These are phyloP conservation scores for Phytophthora melonis DNA, from an alignment of 352 stramenopile genomes.

Conservation along the genomic window DNA sequence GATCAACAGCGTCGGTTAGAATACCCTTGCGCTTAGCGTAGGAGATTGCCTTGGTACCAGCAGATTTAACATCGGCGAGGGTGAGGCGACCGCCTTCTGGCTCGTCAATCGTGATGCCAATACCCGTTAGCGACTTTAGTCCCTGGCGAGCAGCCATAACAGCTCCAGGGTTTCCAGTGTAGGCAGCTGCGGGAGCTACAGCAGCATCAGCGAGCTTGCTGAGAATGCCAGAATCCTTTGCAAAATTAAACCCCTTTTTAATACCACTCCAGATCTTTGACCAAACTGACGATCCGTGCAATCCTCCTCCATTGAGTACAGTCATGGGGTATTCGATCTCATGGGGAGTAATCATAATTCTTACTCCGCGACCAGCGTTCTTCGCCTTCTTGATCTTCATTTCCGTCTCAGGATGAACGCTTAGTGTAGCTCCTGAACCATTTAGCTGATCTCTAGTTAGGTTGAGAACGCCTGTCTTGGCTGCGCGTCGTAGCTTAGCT, in stretches of 20 bases:
- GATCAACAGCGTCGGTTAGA: constrained; percentile 1
- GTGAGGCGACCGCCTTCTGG: background rate
- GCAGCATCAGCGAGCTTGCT: background rate
- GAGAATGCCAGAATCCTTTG: background rate
- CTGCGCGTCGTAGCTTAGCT: background rate
- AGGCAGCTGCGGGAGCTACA: too few relatives aligned
- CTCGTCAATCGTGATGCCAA: constrained; percentile 3
- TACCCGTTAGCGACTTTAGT: too few relatives aligned
- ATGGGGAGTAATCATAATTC: background rate
- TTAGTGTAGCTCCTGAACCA: constrained; percentile 5
- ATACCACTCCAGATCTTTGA: background rate
- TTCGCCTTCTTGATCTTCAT: constrained; percentile 7
- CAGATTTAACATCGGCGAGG: background rate
- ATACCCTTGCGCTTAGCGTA: constrained; percentile 16
- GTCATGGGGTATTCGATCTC: too few relatives aligned
- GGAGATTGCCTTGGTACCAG: background rate
- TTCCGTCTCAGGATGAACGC: constrained; percentile 14
- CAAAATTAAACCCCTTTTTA: too few relatives aligned
- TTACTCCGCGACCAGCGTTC: background rate
- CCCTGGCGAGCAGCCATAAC: too few relatives aligned
- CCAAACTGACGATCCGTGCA: too few relatives aligned
- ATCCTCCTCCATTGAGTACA: background rate
- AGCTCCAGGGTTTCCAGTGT: too few relatives aligned
- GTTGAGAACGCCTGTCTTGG: constrained; percentile 1
- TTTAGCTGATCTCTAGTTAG: constrained; percentile 11